phyloP scores from a whole-genome alignment of 495 filamentous ascomycete species.

The Xylaria venustula region DNA sequence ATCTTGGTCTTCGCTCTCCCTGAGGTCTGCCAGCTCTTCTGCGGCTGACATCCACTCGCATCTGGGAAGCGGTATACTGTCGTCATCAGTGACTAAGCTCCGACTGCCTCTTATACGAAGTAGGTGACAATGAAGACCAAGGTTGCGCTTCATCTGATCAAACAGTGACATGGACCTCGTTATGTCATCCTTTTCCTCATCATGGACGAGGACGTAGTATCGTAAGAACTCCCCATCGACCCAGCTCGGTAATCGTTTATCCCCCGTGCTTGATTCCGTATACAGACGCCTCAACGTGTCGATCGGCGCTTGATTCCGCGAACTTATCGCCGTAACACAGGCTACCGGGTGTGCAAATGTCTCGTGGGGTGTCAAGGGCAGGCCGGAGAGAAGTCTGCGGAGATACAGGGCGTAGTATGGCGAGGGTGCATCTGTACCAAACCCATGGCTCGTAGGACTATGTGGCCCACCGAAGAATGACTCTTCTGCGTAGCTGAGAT shows the following conservation, averaged over 20 bases:
- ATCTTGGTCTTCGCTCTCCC: slow-evolving; percentile 54
- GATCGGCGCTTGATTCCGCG: slow-evolving; percentile 73
- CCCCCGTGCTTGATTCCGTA: slow-evolving; percentile 66
- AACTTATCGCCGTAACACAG: slow-evolving; percentile 94
- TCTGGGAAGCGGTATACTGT: slow-evolving; percentile 74
- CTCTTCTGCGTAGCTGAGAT: slow-evolving; percentile 52
- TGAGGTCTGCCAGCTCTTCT: slow-evolving; percentile 76
- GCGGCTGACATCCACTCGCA: slow-evolving; percentile 86
- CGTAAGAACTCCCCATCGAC: slow-evolving; percentile 85
- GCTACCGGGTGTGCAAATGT: slow-evolving; percentile 94
- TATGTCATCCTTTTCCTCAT: slow-evolving; percentile 92
- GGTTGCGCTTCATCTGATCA: slow-evolving; percentile 97
- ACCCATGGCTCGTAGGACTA: slow-evolving; percentile 35
- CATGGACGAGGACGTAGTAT: slow-evolving; percentile 96
- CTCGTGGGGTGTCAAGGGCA: slow-evolving; percentile 77
- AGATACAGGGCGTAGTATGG: slow-evolving; percentile 81
- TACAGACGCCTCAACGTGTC: slow-evolving; percentile 83
- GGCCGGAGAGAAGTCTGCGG: slow-evolving; percentile 74
- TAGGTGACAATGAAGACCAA: slow-evolving; percentile 92
- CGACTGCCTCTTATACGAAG: slow-evolving; percentile 79
- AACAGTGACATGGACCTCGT: slow-evolving; percentile 82
- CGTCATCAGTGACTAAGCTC: slow-evolving; percentile 88
- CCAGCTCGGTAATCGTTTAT: slow-evolving; percentile 70
- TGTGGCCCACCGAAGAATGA: slow-evolving; percentile 41
- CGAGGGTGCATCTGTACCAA: slow-evolving; percentile 43